Evolutionary conservation across 2,329 filamentous ascomycete species (phyloP).

Genomic region (Thermomyces lanuginosus): DNA sequence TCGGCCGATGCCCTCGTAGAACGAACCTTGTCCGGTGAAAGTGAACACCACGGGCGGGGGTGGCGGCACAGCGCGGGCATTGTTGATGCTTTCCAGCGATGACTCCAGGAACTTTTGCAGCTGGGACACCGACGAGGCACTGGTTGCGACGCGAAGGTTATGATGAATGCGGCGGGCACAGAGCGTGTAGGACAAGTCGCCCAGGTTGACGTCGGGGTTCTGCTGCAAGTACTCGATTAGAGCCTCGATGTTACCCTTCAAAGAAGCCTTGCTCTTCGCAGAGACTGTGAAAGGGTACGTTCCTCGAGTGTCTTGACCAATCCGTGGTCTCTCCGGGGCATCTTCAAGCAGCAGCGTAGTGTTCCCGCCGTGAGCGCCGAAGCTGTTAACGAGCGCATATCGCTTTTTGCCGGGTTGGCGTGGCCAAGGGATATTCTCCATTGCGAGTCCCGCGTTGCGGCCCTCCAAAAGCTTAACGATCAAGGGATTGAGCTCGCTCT

Average conservation of each 20-base stretch:
- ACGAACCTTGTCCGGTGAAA: conserved; percentile 19
- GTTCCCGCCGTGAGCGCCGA: conserved; percentile 54
- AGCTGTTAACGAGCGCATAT: conserved; percentile 45
- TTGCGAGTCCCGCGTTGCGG: conserved; percentile 30
- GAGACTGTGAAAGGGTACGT: conserved; percentile 39
- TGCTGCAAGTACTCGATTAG: conserved; percentile 3
- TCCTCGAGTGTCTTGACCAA: conserved; percentile 33
- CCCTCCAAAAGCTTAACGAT: conserved; percentile 29
- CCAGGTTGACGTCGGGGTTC: conserved; percentile 28
- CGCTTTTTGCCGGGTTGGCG: conserved; percentile 16
- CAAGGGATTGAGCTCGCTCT: conserved; percentile 29
- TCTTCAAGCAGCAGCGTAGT: conserved; percentile 33
- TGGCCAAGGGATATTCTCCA: conserved; percentile 29
- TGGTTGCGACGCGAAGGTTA: conserved; percentile 28
- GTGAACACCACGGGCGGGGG: conserved; percentile 15
- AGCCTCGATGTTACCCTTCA: conserved; percentile 33
- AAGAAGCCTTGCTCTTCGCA: conserved; percentile 34
- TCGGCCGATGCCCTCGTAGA: conserved; percentile 11
- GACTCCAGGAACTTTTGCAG: conserved; percentile 9
- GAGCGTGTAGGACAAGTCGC: conserved; percentile 48
- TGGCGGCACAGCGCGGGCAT: conserved; percentile 1
- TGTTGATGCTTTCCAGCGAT: conserved; percentile 1
- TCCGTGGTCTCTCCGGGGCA: conserved; percentile 16
- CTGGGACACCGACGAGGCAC: conserved; percentile 3
- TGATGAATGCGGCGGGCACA: conserved; percentile 40